Conservation (phyloP, 1,139 yeast species). For the Taphrina wiesneri region DNA sequence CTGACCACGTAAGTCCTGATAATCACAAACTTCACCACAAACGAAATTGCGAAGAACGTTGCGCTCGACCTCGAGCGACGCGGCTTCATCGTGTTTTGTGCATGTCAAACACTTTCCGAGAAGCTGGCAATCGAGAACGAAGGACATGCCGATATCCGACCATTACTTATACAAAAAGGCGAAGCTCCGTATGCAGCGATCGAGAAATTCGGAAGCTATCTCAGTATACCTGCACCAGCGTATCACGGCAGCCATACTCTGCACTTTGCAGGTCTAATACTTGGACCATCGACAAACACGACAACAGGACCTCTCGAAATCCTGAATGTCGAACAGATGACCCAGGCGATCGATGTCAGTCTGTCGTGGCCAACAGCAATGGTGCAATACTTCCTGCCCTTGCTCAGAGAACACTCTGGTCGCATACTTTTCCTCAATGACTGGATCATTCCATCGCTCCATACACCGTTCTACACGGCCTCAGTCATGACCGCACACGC, state of each 20-base stretch:
- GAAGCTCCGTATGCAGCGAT: slow-evolving; percentile 8
- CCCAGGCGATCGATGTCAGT: slow-evolving; percentile 2
- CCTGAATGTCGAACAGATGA: slow-evolving; percentile 13
- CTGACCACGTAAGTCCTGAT: background rate
- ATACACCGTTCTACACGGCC: slow-evolving; percentile 26
- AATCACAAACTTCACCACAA: slow-evolving; percentile 10
- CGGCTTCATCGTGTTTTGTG: slow-evolving; percentile 30
- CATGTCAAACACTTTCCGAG: slow-evolving; percentile 14
- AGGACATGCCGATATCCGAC: slow-evolving; percentile 31
- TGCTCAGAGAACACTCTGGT: slow-evolving; percentile 24
- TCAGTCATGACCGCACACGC: slow-evolving; percentile 26
- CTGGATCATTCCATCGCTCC: slow-evolving; percentile 26
- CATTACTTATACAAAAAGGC: slow-evolving; percentile 9
- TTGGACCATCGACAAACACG: slow-evolving; percentile 10
- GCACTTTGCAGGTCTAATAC: slow-evolving; percentile 30
- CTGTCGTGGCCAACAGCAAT: slow-evolving; percentile 19
- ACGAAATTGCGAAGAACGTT: slow-evolving; percentile 5
- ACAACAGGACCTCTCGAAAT: slow-evolving; percentile 23
- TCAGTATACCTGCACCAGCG: slow-evolving; percentile 28
- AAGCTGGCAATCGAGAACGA: slow-evolving; percentile 26
- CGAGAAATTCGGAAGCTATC: slow-evolving; percentile 23
- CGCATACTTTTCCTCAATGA: slow-evolving; percentile 28
- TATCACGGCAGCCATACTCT: slow-evolving; percentile 30
- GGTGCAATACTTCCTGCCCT: slow-evolving; percentile 26
- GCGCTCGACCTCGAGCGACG: slow-evolving; percentile 31